These are phyloP conservation scores for Pyrus communis DNA, from an alignment of 306 rosid genomes.

Conservation along the genomic window DNA sequence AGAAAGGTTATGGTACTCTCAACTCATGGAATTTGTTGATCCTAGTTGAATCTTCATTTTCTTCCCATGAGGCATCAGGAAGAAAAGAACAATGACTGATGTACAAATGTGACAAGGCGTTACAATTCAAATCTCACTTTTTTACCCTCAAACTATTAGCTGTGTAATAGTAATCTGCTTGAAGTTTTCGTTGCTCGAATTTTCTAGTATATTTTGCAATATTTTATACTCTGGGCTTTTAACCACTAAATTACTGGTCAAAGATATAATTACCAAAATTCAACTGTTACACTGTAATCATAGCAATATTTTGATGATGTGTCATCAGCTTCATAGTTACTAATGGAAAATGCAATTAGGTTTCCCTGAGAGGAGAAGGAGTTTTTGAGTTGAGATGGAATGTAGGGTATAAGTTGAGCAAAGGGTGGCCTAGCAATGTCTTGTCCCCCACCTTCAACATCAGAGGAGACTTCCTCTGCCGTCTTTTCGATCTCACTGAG, in stretches of 20 bases:
- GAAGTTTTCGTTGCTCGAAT: too few species aligned
- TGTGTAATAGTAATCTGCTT: background rate
- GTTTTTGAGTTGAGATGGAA: conserved; percentile 35
- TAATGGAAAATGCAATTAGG: conserved; percentile 19
- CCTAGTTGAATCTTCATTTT: background rate
- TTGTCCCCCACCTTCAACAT: conserved; percentile 56
- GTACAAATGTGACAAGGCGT: background rate
- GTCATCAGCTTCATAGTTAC: conserved; percentile 5
- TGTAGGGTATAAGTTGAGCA: conserved; percentile 48
- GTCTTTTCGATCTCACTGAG: conserved; percentile 38
- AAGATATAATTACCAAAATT: too few species aligned
- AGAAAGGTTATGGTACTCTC: conserved; percentile 1
- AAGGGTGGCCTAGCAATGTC: conserved; percentile 35
- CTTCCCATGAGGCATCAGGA: background rate
- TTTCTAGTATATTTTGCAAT: background rate
- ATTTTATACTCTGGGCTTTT: too few species aligned
- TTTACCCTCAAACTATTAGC: background rate
- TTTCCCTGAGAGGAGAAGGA: conserved; percentile 11
- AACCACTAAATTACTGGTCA: too few species aligned
- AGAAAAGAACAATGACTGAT: background rate
- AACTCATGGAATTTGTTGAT: background rate
- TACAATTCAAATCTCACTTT: background rate
- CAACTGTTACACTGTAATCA: background rate
- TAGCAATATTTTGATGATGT: conserved; percentile 9
- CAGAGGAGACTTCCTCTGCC: conserved; percentile 21